A percentile compares a stretch with the other conserved stretches of the same genome.
These are phyloP conservation scores for Blastobotrys terrestris DNA, from an alignment of 805 yeast genomes.

Conservation along the genomic window DNA sequence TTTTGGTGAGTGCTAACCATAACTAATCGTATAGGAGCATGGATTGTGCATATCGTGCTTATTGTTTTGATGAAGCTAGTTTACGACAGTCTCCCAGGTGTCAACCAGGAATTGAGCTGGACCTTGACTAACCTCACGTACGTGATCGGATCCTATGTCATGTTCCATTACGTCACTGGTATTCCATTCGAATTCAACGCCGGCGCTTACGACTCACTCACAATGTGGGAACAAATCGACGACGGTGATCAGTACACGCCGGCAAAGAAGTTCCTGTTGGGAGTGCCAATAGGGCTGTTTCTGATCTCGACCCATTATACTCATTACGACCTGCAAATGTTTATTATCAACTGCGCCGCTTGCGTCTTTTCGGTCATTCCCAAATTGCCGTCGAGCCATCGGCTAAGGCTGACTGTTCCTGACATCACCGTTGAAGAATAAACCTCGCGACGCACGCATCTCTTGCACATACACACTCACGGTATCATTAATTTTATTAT, in stretches of 20 bases:
- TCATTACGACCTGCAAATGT: slow-evolving; percentile 72
- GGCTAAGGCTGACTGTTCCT: slow-evolving; percentile 30
- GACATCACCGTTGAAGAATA: slow-evolving; percentile 4
- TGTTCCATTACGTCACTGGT: slow-evolving; percentile 96
- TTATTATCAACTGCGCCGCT: slow-evolving; percentile 70
- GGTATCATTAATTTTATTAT: background rate
- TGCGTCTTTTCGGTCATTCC: slow-evolving; percentile 88
- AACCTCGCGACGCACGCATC: background rate
- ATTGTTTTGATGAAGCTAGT: slow-evolving; percentile 67
- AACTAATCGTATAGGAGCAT: slow-evolving; percentile 50
- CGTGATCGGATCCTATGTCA: slow-evolving; percentile 84
- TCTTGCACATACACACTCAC: background rate
- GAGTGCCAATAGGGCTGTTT: slow-evolving; percentile 88
- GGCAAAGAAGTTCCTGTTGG: slow-evolving; percentile 82
- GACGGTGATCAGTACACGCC: slow-evolving; percentile 97
- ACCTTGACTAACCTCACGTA: slow-evolving; percentile 87
- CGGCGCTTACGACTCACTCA: slow-evolving; percentile 91
- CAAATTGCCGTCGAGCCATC: slow-evolving; percentile 57
- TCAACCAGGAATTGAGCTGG: slow-evolving; percentile 83
- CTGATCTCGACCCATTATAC: slow-evolving; percentile 86
- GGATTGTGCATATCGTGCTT: slow-evolving; percentile 87
- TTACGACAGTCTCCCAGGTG: slow-evolving; percentile 74
- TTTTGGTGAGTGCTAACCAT: background rate
- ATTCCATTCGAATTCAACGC: slow-evolving; percentile 95
- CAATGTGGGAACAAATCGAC: slow-evolving; percentile 98